Base-by-base conservation (phyloP, 2,329 filamentous ascomycete species). In the Penicillium sp. region DNA sequence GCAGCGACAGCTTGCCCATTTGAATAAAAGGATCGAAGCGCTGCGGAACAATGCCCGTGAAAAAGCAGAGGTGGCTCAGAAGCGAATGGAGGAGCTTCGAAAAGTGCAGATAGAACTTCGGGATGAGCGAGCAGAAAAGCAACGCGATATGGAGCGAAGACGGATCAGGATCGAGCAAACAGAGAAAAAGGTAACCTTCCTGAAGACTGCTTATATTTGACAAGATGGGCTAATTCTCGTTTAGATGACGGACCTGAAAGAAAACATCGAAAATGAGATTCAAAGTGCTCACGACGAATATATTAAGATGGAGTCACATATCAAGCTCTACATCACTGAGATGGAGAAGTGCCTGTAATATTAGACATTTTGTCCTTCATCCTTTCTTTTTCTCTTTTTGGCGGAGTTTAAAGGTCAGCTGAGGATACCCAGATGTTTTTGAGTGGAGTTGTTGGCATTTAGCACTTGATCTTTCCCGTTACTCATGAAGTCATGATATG, bases 301-400 rank as follows among this genome's bases (percentile, higher is more conserved):
- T 78, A 85, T 96, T 75, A 97, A 97, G 87, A 90, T 99, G 88
- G 94, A 98, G 78, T 90, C 92, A 44, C 95, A 99, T 75, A 96
- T 99, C 77, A 94, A 93, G 79, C 84, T 98, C 65, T 99, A 99
- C 82, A 96, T 99, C 73, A 96, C 91, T 5, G 95, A 99, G 84
- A 97, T 99, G 93, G 95, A 98, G 79, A 93, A 97, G 79, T 90
- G 89, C 60, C 87, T 95, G 64, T 81, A 76, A 62, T n/a, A 53
- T 57, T 50, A 56, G 60, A 62, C 64, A 63, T 54, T 30, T 47
- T n/a, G 21, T 23, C 19, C 69, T 31, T 51, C 23, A 48, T 44
- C 26, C 26, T 26, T 26, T 26, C 26, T 26, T 26, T 26, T 26
- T 26, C 26, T 26, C 26, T 41, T 41, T 41, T 13, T 15, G 44